phyloP scores from a whole-genome alignment of 345 rosid genomes.

The Rhizophora mangle region DNA sequence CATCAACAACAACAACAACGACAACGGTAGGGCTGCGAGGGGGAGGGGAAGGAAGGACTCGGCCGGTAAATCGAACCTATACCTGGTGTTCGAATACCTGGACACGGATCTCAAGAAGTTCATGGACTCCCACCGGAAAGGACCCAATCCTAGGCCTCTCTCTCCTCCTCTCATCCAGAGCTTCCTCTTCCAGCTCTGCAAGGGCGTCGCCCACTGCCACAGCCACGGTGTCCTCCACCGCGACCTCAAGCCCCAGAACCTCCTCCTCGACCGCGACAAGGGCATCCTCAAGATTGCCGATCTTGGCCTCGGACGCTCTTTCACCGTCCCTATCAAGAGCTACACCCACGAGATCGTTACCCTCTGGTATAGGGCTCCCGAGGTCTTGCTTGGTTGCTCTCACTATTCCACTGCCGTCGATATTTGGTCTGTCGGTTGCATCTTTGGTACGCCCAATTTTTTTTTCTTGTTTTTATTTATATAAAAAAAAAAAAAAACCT shows the following conservation, averaged over 20 bases:
- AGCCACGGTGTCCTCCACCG: conserved; percentile 93
- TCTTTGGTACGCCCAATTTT: conserved; percentile 48
- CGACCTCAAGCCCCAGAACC: conserved; percentile 91
- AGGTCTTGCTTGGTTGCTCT: conserved; percentile 79
- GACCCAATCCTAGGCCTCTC: conserved; percentile 66
- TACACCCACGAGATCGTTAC: conserved; percentile 93
- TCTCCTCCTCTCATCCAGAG: conserved; percentile 58
- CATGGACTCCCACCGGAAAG: conserved; percentile 73
- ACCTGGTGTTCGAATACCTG: conserved; percentile 83
- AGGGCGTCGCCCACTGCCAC: conserved; percentile 93
- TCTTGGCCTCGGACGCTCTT: conserved; percentile 85
- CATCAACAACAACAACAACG: not conserved
- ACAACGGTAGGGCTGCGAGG: too few species aligned
- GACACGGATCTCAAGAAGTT: conserved; percentile 95
- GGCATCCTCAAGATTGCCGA: conserved; percentile 89
- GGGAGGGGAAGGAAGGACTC: too few species aligned
- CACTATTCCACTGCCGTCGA: conserved; percentile 88
- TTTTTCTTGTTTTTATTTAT: not conserved
- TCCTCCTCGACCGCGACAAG: conserved; percentile 74
- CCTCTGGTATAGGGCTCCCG: conserved; percentile 96
- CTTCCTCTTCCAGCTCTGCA: conserved; percentile 78
- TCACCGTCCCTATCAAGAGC: conserved; percentile 87
- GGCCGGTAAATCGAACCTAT: conserved; percentile 58
- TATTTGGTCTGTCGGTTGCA: conserved; percentile 98
- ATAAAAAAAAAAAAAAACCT: not conserved